Percentiles rank a stretch among this genome's conserved stretches.
Conservation (phyloP, 805 yeast genomes). For the Candida parachauliodes region DNA sequence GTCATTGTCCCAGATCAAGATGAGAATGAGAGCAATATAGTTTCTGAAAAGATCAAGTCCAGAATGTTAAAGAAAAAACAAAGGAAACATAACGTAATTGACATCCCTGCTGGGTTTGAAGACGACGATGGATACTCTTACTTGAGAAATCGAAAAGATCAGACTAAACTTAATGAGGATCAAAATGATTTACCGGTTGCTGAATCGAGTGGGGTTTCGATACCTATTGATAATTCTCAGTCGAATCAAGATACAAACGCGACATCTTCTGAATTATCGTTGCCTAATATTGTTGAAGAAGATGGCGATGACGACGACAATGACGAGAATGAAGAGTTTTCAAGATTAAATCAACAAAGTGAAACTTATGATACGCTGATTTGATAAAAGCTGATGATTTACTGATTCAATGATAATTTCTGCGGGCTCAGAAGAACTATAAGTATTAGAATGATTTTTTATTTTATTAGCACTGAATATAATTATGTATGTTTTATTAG, state of each 20-base stretch:
- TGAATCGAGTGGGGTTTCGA: neutral
- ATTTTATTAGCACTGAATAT: too few relatives aligned
- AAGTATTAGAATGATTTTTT: too few relatives aligned
- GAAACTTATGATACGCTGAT: slow-evolving; percentile 5
- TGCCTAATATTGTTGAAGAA: slow-evolving; percentile 7
- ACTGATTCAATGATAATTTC: neutral
- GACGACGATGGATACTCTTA: slow-evolving; percentile 13
- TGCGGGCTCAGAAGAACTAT: slow-evolving; percentile 4
- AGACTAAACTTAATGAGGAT: neutral
- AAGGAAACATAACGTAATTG: neutral
- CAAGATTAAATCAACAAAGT: neutral
- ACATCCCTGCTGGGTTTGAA: neutral
- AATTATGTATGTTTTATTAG: too few relatives aligned
- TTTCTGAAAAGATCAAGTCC: neutral
- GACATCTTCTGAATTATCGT: too few relatives aligned
- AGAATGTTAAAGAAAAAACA: slow-evolving; percentile 1
- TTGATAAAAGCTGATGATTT: neutral
- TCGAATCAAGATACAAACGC: too few relatives aligned
- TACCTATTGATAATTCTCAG: too few relatives aligned
- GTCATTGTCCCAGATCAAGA: slow-evolving; percentile 7
- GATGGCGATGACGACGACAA: too few relatives aligned
- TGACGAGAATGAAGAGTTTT: too few relatives aligned
- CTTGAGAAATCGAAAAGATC: slow-evolving; percentile 1
- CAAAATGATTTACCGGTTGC: neutral
- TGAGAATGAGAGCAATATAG: neutral